Conservation (phyloP, 331 rosid species). For the Quercus lobata region DNA sequence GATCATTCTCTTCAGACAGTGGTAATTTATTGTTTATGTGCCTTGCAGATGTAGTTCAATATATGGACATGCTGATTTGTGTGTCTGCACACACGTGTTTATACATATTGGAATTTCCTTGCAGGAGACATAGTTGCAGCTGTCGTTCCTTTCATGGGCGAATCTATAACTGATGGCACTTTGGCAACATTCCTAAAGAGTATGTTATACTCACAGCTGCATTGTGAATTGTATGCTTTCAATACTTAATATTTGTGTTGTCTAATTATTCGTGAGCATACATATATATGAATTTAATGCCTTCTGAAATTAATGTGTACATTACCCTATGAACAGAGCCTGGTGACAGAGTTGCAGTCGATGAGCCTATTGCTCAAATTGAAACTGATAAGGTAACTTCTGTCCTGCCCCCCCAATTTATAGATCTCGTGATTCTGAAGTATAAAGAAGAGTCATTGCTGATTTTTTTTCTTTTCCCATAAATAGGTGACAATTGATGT, state of each 20-base stretch:
- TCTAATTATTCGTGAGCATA: background rate
- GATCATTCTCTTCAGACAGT: slow-evolving; percentile 38
- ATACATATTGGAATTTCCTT: background rate
- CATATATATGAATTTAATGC: slow-evolving; percentile 12
- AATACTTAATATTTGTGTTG: background rate
- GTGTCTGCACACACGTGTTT: background rate
- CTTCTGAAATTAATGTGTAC: background rate
- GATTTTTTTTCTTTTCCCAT: background rate
- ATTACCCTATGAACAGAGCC: slow-evolving; percentile 38
- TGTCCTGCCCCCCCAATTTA: background rate
- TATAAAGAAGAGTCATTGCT: background rate
- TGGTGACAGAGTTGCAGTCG: slow-evolving; percentile 50
- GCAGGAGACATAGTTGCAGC: slow-evolving; percentile 56
- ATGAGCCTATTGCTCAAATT: slow-evolving; percentile 63
- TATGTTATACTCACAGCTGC: slow-evolving; percentile 30
- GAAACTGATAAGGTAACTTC: slow-evolving; percentile 56
- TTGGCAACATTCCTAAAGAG: slow-evolving; percentile 53
- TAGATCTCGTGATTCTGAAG: background rate
- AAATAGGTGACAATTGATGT: slow-evolving; percentile 62
- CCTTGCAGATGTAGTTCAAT: background rate
- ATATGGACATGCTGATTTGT: background rate
- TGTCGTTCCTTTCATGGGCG: slow-evolving; percentile 68
- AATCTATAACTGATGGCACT: slow-evolving; percentile 65
- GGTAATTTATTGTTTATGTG: slow-evolving; percentile 19
- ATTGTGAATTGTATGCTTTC: slow-evolving; percentile 1